phyloP scores from a whole-genome alignment of 768 basidiomycete genomes.

The Auriscalpium orientale region DNA sequence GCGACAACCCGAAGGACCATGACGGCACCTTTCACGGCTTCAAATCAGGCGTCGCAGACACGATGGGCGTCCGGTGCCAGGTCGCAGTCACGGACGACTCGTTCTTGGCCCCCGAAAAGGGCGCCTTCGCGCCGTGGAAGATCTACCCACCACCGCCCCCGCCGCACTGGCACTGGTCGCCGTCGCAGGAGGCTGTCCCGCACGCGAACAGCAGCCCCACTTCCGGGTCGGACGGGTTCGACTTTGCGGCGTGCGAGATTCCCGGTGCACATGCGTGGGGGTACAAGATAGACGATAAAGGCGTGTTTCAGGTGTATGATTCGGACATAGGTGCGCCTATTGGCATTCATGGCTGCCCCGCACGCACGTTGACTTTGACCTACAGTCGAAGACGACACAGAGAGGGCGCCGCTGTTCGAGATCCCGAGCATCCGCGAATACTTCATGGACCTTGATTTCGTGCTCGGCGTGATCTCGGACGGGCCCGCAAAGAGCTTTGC shows the following conservation, averaged over 20 bases:
- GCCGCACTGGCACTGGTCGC: constrained; percentile 90
- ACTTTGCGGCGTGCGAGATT: constrained; percentile 64
- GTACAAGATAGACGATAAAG: constrained; percentile 76
- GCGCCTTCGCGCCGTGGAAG: constrained; percentile 59
- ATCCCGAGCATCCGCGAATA: constrained; percentile 89
- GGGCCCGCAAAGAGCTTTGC: constrained; percentile 97
- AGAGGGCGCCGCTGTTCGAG: constrained; percentile 55
- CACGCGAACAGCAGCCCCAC: constrained; percentile 27
- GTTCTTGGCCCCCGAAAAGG: constrained; percentile 17
- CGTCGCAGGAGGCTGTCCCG: constrained; percentile 38
- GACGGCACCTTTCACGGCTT: constrained; percentile 73
- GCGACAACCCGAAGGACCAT: constrained; percentile 90
- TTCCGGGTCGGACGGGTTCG: constrained; percentile 44
- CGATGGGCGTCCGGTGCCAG: constrained; percentile 54
- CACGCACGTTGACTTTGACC: no score
- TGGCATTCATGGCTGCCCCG: background rate
- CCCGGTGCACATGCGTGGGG: constrained; percentile 52
- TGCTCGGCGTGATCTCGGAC: constrained; percentile 85
- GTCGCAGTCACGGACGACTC: constrained; percentile 35
- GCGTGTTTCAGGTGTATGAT: constrained; percentile 83
- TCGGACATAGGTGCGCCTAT: constrained; percentile 25
- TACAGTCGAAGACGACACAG: no score
- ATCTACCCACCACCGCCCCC: constrained; percentile 92
- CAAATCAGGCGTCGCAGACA: constrained; percentile 50
- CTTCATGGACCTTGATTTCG: constrained; percentile 90